phyloP scores from a whole-genome alignment of 441 rosid genomes.

The Corymbia calophylla region DNA sequence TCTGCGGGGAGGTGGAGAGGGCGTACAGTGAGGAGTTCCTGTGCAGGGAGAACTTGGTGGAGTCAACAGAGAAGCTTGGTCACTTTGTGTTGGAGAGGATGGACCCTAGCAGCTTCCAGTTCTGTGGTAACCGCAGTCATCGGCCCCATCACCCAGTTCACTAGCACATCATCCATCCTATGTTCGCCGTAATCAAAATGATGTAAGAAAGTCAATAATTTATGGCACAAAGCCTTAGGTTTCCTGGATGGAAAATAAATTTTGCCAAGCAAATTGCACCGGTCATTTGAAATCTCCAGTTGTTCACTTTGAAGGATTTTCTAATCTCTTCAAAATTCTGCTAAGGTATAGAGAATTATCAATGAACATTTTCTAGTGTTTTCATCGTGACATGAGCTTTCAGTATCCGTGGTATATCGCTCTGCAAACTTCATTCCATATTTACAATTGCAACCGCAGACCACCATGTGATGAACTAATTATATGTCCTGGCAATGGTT shows the following conservation, averaged over 20 bases:
- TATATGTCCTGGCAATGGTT: background rate
- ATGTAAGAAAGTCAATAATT: background rate
- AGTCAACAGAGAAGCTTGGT: background rate
- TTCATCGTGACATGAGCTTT: background rate
- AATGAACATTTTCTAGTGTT: background rate
- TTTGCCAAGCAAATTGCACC: background rate
- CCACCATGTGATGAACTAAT: background rate
- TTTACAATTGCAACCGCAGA: background rate
- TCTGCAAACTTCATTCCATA: background rate
- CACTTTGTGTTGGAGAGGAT: slow-evolving; percentile 10
- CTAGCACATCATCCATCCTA: background rate
- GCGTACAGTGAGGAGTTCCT: slow-evolving; percentile 6
- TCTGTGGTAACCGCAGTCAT: slow-evolving; percentile 4
- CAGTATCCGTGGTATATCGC: background rate
- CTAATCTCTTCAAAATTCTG: background rate
- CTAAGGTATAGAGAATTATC: background rate
- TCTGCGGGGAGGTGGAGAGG: slow-evolving; percentile 8
- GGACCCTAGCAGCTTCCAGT: background rate
- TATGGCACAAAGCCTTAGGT: background rate
- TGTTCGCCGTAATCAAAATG: background rate
- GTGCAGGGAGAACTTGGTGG: slow-evolving; percentile 10
- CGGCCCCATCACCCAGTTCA: background rate
- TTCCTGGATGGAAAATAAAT: background rate
- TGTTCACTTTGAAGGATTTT: background rate
- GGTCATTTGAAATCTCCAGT: background rate